phyloP scores from a whole-genome alignment of 176 grass and related monocot genomes.

The Oryza brachyantha region DNA sequence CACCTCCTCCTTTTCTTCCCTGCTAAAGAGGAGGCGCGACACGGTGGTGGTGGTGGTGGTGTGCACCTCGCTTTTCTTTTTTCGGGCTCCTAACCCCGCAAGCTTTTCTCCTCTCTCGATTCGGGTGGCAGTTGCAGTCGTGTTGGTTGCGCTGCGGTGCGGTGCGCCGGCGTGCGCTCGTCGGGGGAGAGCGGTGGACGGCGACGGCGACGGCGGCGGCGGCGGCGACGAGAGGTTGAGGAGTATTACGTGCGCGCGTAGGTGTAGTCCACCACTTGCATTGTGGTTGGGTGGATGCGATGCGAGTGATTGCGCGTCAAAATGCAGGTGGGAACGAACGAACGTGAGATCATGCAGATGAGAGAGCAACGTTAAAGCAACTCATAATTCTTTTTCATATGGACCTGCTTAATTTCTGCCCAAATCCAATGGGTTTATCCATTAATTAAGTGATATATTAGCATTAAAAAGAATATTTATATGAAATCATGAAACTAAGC shows the following conservation, averaged over 20 bases:
- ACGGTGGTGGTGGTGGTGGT: not conserved
- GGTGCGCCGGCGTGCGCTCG: not conserved
- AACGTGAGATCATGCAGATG: not conserved
- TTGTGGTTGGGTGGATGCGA: not conserved
- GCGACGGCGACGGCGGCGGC: too few relatives aligned
- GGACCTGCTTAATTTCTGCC: too few relatives aligned
- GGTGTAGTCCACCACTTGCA: not conserved
- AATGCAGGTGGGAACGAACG: not conserved
- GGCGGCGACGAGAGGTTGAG: not conserved
- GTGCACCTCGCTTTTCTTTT: not conserved
- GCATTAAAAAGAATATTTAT: too few relatives aligned
- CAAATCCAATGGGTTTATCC: too few relatives aligned
- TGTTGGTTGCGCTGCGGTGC: not conserved
- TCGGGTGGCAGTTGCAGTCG: too few relatives aligned
- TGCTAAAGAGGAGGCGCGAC: not conserved
- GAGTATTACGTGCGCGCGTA: not conserved
- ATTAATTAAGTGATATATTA: too few relatives aligned
- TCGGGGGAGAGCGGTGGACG: not conserved
- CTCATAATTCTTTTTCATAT: too few relatives aligned
- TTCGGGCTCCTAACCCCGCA: not conserved
- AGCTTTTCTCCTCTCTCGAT: too few relatives aligned
- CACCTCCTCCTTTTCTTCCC: not conserved
- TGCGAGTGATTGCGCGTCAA: too few relatives aligned
- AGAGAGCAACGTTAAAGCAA: too few relatives aligned
- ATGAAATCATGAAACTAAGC: too few relatives aligned